Evolutionary conservation across 805 yeast genomes (phyloP), one percentile per base, ranked within the genome.

Genomic region (Schizosaccharomyces japonicus): DNA sequence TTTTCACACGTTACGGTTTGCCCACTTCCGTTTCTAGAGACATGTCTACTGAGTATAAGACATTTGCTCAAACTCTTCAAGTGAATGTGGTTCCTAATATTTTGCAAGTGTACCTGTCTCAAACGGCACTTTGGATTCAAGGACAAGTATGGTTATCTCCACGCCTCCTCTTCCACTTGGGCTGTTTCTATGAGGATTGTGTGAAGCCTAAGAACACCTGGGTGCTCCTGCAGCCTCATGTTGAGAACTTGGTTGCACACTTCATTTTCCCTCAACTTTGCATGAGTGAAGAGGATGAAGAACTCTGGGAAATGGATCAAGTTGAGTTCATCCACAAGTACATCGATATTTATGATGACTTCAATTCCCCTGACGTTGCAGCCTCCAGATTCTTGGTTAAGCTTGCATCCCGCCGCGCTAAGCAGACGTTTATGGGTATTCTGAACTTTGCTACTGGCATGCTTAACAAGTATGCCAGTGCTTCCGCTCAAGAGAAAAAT

Each of bases 281-380:
- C 53, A 80, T 90, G 1, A 67, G 71, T 5, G 76, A 75, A 48
- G 75, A 70, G 5, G 73, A 75, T 17, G 64, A 82, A 49, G 92
- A 80, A 53, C 61, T 72, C 3, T 85, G 80, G 63, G 92, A 83
- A 52, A 75, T 71, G 51, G 95, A 85, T 55, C 95, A 95, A 3
- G 78, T 74, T 49, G 95, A 84, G 58, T 90, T 82, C 59, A 75
- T 87, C 49, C 80, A 82, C 59, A 66, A 76, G 47, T 71, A 71
- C 48, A 68, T 83, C 55, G 83, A 77, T 58, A 44, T 53, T 27
- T 67, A 70, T 56, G 73, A 78, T 54, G 90, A 79, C 48, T 62
- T 62, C 44, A 61, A 66, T 39, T 69, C 83, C 1, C 80, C 93
- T 5, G 93, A 83, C 58, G 66, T 73, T 44, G 92, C 94, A 1